Conservation (phyloP, 495 filamentous ascomycete genomes). For the Penicillium longicatenatum region DNA sequence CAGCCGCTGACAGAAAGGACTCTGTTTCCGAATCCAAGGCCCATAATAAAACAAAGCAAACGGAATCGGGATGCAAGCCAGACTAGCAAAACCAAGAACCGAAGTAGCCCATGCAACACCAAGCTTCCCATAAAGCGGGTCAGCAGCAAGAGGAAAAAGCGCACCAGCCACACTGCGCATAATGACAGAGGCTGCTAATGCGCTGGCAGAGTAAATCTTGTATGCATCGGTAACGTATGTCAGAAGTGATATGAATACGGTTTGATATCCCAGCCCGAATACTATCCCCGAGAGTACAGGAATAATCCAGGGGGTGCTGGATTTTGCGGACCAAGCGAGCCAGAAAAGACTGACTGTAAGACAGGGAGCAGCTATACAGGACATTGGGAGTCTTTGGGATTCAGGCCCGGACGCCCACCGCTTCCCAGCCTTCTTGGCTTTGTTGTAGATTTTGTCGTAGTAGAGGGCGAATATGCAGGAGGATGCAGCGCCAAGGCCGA, state of each 20-base stretch:
- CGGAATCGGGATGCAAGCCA: constrained; percentile 45
- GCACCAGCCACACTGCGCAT: constrained; percentile 64
- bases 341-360: constrained; percentile 68
- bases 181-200: constrained; percentile 65
- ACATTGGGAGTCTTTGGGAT: constrained; percentile 64
- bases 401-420: constrained; percentile 56
- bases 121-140: constrained; percentile 40
- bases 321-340: constrained; percentile 66
- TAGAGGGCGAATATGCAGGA: constrained; percentile 47
- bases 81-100: constrained; percentile 46
- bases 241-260: constrained; percentile 67
- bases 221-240: constrained; percentile 83
- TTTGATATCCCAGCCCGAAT: constrained; percentile 69
- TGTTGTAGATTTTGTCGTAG: constrained; percentile 56
- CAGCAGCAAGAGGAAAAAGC: constrained; percentile 47
- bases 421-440: constrained; percentile 36
- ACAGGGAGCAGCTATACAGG: constrained; percentile 64
- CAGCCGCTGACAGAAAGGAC: constrained; percentile 43
- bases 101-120: constrained; percentile 49
- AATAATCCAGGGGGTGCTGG: constrained; percentile 60
- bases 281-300: constrained; percentile 64
- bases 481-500: constrained; percentile 38
- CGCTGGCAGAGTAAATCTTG: constrained; percentile 67
- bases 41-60: constrained; percentile 42
- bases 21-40: constrained; percentile 37